These are phyloP conservation scores for Tolypocladium ophioglossoides DNA, from an alignment of 2,329 filamentous ascomycete genomes.

Conservation along the genomic window DNA sequence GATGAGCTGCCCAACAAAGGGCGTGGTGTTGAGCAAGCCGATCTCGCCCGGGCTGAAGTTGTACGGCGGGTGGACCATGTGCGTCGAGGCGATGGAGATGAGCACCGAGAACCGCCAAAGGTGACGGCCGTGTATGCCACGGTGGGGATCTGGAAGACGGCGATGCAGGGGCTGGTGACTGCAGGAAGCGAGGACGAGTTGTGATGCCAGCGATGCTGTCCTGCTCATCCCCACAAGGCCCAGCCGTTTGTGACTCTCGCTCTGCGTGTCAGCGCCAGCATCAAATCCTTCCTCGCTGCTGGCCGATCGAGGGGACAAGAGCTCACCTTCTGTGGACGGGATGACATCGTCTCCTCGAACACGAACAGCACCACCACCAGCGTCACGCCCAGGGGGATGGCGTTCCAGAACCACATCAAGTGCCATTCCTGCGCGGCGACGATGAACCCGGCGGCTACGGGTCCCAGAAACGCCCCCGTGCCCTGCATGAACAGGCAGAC, in stretches of 20 bases:
- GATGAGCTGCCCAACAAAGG: constrained; percentile 24
- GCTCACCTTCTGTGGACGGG: too few species aligned
- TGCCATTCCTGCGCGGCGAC: constrained; percentile 15
- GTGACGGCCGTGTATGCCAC: not conserved
- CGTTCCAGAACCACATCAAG: constrained; percentile 27
- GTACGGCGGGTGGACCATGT: constrained; percentile 14
- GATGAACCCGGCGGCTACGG: constrained; percentile 18
- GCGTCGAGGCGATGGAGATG: not conserved
- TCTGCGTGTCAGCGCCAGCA: not conserved
- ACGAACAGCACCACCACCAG: constrained; percentile 1
- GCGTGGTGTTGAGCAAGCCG: constrained; percentile 13
- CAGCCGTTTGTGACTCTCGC: not conserved
- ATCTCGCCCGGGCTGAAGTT: constrained; percentile 14
- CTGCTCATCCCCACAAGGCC: not conserved
- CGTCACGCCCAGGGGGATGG: constrained; percentile 9
- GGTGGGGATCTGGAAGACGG: constrained; percentile 23
- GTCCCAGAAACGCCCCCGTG: constrained; percentile 16
- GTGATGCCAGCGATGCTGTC: not conserved
- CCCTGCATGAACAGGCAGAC: constrained; percentile 12
- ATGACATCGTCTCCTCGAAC: not conserved
- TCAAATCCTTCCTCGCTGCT: not conserved
- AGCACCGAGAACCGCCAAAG: not conserved
- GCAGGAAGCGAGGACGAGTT: too few species aligned
- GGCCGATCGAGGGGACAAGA: too few species aligned
- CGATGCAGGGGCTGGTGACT: not conserved